phyloP scores from a whole-genome alignment of 2,329 filamentous ascomycete species.

The Xylaria sp. region DNA sequence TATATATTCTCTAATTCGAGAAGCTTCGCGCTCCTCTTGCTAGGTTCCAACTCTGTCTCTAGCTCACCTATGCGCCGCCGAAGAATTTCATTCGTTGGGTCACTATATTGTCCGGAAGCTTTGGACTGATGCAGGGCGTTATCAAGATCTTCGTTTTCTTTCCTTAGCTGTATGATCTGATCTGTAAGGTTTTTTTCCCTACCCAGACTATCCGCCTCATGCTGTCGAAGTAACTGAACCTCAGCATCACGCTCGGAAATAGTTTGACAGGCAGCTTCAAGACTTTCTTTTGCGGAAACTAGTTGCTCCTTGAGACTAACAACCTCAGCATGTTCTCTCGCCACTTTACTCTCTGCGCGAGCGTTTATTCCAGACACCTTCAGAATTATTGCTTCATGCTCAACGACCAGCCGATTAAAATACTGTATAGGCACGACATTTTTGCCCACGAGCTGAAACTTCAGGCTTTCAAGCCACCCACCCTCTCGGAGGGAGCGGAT shows the following conservation, averaged over 20 bases:
- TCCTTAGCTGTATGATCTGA: conserved; percentile 8
- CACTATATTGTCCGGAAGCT: neutral
- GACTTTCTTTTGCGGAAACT: neutral
- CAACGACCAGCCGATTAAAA: conserved; percentile 43
- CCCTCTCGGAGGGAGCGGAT: conserved; percentile 31
- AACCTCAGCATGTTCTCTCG: conserved; percentile 8
- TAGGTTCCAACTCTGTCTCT: neutral
- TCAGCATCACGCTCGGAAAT: conserved; percentile 14
- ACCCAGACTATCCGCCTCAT: neutral
- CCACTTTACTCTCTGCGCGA: neutral
- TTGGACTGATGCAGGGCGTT: too few species aligned
- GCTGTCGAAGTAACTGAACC: neutral
- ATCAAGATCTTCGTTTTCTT: neutral
- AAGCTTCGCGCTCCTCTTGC: neutral
- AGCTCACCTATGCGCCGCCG: neutral
- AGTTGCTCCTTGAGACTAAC: neutral
- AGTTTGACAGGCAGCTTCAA: conserved; percentile 7
- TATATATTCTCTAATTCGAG: conserved; percentile 11
- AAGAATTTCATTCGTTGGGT: neutral
- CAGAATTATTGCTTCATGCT: conserved; percentile 38
- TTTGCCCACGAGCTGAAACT: conserved; percentile 31
- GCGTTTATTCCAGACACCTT: conserved; percentile 32
- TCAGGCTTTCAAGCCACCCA: conserved; percentile 40
- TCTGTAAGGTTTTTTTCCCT: conserved; percentile 12
- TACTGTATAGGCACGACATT: conserved; percentile 38